Evolutionary conservation across 345 rosid species (phyloP).

Genomic region (Moricandia moricandioides): DNA sequence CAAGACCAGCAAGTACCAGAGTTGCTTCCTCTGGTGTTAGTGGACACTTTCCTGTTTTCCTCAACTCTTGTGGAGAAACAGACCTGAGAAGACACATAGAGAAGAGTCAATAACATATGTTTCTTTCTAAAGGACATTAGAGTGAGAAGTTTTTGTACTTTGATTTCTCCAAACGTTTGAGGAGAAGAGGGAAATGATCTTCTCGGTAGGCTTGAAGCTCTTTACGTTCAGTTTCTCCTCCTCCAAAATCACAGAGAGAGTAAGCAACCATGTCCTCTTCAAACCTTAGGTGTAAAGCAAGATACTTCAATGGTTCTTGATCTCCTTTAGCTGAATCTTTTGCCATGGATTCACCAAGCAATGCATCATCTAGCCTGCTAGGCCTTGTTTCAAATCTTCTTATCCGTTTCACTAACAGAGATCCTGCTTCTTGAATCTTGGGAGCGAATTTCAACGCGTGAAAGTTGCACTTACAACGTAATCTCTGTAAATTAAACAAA

Average conservation of each 20-base stretch:
- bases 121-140: neutral
- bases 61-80: constrained; percentile 54
- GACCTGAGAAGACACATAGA: constrained; percentile 38
- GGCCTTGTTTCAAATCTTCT: constrained; percentile 45
- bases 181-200: constrained; percentile 75
- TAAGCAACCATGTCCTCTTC: constrained; percentile 98
- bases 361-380: constrained; percentile 56
- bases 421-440: constrained; percentile 66
- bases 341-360: constrained; percentile 56
- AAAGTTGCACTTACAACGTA: constrained; percentile 94
- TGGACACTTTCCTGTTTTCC: constrained; percentile 86
- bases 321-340: constrained; percentile 29
- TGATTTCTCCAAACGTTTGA: constrained; percentile 58
- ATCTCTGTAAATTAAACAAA: constrained; percentile 43
- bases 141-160: constrained; percentile 39
- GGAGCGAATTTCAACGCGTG: constrained; percentile 76
- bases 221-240: constrained; percentile 61
- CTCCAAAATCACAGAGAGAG: constrained; percentile 86
- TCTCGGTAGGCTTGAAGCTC: constrained; percentile 83
- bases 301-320: constrained; percentile 48
- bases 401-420: constrained; percentile 66
- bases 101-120: neutral
- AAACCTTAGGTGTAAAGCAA: constrained; percentile 87
- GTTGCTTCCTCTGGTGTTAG: constrained; percentile 95
- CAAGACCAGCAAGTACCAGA: constrained; percentile 79